Percentiles rank a stretch among this genome's conserved stretches.
Evolutionary conservation across 2,329 filamentous ascomycete genomes (phyloP).

Genomic region (Diaporthe velutina): DNA sequence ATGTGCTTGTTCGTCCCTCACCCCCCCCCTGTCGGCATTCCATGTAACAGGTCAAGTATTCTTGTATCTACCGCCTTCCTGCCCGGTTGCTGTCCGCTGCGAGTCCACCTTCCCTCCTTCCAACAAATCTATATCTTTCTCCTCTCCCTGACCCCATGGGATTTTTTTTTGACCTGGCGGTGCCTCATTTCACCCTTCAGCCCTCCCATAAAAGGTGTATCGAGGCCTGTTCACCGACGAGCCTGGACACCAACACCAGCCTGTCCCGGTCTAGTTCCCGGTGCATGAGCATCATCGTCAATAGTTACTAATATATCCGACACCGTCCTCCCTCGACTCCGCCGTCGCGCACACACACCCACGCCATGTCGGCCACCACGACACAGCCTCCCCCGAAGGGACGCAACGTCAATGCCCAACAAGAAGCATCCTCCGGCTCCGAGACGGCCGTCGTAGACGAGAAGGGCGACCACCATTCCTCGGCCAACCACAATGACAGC

Average conservation of each 20-base stretch:
- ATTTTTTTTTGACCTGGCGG: background rate
- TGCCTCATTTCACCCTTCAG: background rate
- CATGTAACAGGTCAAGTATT: too few species aligned
- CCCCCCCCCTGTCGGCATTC: background rate
- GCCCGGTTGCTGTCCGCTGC: background rate
- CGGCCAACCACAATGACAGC: slow-evolving; percentile 9
- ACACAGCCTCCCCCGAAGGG: slow-evolving; percentile 12
- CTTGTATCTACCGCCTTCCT: background rate
- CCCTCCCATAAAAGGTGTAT: background rate
- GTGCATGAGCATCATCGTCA: background rate
- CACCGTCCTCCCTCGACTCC: background rate
- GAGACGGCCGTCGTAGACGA: slow-evolving; percentile 30
- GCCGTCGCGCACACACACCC: background rate
- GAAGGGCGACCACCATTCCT: slow-evolving; percentile 9
- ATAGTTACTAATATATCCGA: background rate
- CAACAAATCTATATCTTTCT: background rate
- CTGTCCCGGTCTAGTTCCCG: slow-evolving; percentile 4
- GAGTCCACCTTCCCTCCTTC: background rate
- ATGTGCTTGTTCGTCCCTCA: background rate
- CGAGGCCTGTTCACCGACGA: background rate
- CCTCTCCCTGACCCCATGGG: background rate
- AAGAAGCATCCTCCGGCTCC: slow-evolving; percentile 3
- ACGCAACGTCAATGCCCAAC: background rate
- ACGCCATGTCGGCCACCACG: slow-evolving; percentile 26
- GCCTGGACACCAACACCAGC: background rate